phyloP scores from a whole-genome alignment of 202 grass and related monocot species.

The Brachypodium distachyon region DNA sequence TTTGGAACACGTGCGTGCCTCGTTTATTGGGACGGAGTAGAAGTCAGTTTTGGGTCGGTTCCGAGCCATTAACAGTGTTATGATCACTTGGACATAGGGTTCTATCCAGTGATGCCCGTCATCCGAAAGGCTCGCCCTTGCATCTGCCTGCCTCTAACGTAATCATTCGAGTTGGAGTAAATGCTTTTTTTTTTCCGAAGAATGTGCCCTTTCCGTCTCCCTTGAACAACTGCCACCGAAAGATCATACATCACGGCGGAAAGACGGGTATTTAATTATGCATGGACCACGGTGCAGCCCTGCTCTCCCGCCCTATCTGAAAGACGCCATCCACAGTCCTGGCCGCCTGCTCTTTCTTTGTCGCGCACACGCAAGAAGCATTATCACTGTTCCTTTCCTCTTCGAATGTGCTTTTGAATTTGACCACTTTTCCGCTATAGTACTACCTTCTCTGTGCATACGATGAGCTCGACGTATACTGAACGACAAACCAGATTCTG shows the following conservation, averaged over 20 bases:
- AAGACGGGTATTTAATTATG: background rate
- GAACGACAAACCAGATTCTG: background rate
- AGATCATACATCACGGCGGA: constrained; percentile 4
- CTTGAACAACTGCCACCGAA: background rate
- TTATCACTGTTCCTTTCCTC: background rate
- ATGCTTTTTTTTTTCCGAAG: background rate
- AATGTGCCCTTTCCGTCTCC: background rate
- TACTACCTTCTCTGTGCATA: background rate
- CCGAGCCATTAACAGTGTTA: too few species aligned
- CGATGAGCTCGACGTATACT: background rate
- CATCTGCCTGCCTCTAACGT: background rate
- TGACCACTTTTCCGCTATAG: background rate
- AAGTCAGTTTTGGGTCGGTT: too few species aligned
- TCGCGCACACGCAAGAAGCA: background rate
- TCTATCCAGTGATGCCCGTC: too few species aligned
- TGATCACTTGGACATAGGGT: too few species aligned
- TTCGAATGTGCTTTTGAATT: constrained; percentile 8
- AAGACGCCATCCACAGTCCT: background rate
- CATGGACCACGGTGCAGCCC: constrained; percentile 4
- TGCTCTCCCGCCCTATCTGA: background rate
- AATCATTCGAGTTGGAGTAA: background rate
- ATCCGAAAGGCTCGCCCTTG: background rate
- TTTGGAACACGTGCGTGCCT: too few species aligned
- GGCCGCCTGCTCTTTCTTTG: background rate
- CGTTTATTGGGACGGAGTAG: too few species aligned